phyloP scores from a whole-genome alignment of 2,329 filamentous ascomycete species.

The Colletotrichum sp. region DNA sequence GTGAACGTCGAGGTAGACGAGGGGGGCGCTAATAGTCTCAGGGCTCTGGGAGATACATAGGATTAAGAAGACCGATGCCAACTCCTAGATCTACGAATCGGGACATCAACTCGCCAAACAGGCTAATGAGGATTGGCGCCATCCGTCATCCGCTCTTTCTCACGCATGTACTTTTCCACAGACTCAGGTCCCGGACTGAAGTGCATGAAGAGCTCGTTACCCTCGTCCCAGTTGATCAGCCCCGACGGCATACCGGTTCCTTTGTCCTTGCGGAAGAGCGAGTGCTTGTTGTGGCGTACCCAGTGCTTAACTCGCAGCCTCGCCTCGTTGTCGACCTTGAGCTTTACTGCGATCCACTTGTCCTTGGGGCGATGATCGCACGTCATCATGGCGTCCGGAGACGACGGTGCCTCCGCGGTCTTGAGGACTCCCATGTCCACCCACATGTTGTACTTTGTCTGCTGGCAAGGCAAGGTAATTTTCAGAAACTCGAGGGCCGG shows the following conservation, averaged over 20 bases:
- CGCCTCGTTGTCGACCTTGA: conserved; percentile 65
- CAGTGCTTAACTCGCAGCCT: conserved; percentile 51
- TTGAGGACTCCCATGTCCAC: conserved; percentile 57
- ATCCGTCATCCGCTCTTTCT: not conserved
- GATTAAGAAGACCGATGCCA: not conserved
- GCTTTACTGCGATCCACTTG: conserved; percentile 61
- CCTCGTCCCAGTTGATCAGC: conserved; percentile 32
- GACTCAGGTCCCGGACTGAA: conserved; percentile 29
- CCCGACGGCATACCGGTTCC: conserved; percentile 34
- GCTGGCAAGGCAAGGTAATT: conserved; percentile 51
- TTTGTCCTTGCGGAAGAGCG: conserved; percentile 27
- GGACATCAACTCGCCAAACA: not conserved
- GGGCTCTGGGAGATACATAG: not conserved
- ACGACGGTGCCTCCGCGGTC: conserved; percentile 30
- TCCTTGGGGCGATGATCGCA: conserved; percentile 59
- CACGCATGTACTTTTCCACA: conserved; percentile 23
- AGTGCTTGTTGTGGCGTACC: conserved; percentile 39
- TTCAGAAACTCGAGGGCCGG: conserved; percentile 67
- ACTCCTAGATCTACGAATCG: not conserved
- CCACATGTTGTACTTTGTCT: conserved; percentile 56
- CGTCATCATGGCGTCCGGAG: conserved; percentile 48
- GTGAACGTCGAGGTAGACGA: not conserved
- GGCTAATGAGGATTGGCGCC: not conserved
- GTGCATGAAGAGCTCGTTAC: conserved; percentile 37
- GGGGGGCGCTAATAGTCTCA: not conserved